phyloP scores from a whole-genome alignment of 2,329 filamentous ascomycete genomes.

The Penicillium hordei region DNA sequence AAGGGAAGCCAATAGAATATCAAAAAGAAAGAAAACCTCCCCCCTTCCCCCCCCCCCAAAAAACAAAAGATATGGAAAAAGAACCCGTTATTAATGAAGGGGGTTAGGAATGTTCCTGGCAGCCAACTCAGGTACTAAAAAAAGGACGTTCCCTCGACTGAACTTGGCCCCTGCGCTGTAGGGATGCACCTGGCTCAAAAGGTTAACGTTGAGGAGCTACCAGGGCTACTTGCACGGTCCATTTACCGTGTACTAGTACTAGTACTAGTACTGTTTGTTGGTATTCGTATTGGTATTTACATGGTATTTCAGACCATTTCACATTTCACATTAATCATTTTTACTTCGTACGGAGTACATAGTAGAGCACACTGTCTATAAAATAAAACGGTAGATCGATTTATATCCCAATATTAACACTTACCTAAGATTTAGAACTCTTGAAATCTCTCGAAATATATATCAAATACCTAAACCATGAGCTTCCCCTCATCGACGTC shows the following conservation, averaged over 20 bases:
- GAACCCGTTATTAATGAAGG: not conserved
- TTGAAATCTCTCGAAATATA: not conserved
- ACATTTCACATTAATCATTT: not conserved
- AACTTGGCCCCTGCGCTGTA: slow-evolving; percentile 13
- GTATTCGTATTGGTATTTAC: not conserved
- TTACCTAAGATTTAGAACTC: too few relatives aligned
- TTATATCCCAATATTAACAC: too few relatives aligned
- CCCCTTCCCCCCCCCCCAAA: too few relatives aligned
- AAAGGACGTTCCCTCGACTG: slow-evolving; percentile 12
- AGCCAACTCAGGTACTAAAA: slow-evolving; percentile 10
- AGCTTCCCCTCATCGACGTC: slow-evolving; percentile 8
- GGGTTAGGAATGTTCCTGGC: slow-evolving; percentile 17
- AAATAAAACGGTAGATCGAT: too few relatives aligned
- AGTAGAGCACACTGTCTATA: too few relatives aligned
- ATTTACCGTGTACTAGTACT: slow-evolving; percentile 1
- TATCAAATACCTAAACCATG: not conserved
- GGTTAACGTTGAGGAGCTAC: slow-evolving; percentile 21
- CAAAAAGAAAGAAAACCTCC: not conserved
- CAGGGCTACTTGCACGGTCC: not conserved
- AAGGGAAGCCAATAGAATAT: not conserved
- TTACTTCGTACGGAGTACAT: too few relatives aligned
- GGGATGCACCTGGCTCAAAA: slow-evolving; percentile 27
- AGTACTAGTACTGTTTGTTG: not conserved
- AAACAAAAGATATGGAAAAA: slow-evolving; percentile 1
- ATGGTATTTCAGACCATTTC: not conserved